phyloP scores from a whole-genome alignment of 768 basidiomycete genomes.

The Nidula microcarpa region DNA sequence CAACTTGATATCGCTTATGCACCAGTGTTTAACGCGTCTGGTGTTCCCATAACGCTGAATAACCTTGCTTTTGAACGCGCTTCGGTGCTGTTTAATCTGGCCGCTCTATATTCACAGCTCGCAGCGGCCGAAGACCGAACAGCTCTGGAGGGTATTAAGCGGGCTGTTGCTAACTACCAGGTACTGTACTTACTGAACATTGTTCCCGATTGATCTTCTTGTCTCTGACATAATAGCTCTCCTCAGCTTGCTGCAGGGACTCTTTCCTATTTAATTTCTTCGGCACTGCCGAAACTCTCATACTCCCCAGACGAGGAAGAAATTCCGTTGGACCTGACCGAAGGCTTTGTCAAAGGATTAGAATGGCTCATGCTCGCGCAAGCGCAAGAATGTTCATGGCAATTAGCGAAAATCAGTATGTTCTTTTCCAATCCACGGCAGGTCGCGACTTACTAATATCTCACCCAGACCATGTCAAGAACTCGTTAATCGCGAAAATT shows the following conservation, averaged over 20 bases:
- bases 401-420: conserved; percentile 81
- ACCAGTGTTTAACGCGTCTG: conserved; percentile 59
- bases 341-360: conserved; percentile 55
- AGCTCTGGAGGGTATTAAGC: conserved; percentile 77
- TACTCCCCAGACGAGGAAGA: conserved; percentile 48
- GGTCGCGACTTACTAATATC: conserved; percentile 8
- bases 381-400: conserved; percentile 97
- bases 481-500: conserved; percentile 79
- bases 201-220: conserved; percentile 2
- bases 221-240: no score
- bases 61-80: conserved; percentile 85
- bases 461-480: conserved; percentile 65
- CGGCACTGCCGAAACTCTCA: conserved; percentile 49
- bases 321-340: conserved; percentile 64
- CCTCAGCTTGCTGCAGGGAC: conserved; percentile 66
- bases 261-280: conserved; percentile 55
- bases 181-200: conserved; percentile 26
- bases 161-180: conserved; percentile 69
- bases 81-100: conserved; percentile 80
- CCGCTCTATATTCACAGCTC: conserved; percentile 80
- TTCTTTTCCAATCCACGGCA: no score
- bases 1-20: conserved; percentile 71
- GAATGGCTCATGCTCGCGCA: conserved; percentile 85
- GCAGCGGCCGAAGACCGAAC: conserved; percentile 70
- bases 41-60: conserved; percentile 56